Percentiles rank a stretch among this genome's conserved stretches.
phyloP scores from a whole-genome alignment of 768 basidiomycete species.

The Mycena galericulata region DNA sequence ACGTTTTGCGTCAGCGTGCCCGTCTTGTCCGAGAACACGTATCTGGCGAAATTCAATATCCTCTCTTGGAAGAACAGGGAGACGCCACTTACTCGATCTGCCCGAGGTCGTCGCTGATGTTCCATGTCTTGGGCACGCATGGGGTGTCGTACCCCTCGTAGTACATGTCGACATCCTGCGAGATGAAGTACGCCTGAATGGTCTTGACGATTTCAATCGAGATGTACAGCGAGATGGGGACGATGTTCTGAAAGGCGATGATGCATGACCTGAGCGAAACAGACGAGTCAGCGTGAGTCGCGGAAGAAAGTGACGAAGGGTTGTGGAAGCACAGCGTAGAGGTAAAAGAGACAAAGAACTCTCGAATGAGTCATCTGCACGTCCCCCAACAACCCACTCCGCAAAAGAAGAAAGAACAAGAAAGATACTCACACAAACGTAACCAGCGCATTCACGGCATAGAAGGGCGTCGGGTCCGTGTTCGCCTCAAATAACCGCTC shows the following conservation, averaged over 20 bases:
- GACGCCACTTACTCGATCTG: slow-evolving; percentile 90
- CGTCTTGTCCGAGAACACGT: slow-evolving; percentile 76
- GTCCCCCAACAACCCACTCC: no score
- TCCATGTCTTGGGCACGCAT: slow-evolving; percentile 98
- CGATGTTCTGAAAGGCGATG: slow-evolving; percentile 97
- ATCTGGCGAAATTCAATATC: slow-evolving; percentile 56
- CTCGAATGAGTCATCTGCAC: no score
- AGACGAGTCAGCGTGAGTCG: background rate
- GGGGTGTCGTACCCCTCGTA: slow-evolving; percentile 87
- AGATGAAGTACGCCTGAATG: slow-evolving; percentile 96
- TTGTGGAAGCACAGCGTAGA: no score
- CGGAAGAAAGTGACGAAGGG: no score
- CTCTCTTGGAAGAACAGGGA: slow-evolving; percentile 81
- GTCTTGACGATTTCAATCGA: slow-evolving; percentile 99
- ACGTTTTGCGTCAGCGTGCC: slow-evolving; percentile 97
- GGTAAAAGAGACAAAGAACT: slow-evolving; percentile 15
- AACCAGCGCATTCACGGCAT: slow-evolving; percentile 81
- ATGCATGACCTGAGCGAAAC: slow-evolving; percentile 78
- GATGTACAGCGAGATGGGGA: slow-evolving; percentile 95
- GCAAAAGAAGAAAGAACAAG: background rate
- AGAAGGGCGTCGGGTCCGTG: slow-evolving; percentile 69
- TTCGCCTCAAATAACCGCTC: slow-evolving; percentile 78
- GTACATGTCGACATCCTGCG: slow-evolving; percentile 97
- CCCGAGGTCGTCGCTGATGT: slow-evolving; percentile 97
- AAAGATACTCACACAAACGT: slow-evolving; percentile 84